phyloP scores from a whole-genome alignment of 2,329 filamentous ascomycete species.

The Aspergillus sp. region DNA sequence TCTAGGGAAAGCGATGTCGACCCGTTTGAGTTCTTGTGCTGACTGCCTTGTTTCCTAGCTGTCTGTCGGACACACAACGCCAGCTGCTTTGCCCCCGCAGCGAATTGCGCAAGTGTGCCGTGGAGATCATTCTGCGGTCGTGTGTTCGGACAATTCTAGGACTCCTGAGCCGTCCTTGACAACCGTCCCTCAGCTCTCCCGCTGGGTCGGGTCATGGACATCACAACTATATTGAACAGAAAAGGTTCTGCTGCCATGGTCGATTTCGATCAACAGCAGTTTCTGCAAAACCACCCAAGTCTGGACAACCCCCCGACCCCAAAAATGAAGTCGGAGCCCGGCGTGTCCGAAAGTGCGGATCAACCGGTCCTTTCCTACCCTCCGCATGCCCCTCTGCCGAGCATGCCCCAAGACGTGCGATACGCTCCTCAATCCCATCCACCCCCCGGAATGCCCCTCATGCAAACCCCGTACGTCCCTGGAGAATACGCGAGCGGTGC shows the following conservation, averaged over 20 bases:
- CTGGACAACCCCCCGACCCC: slow-evolving; percentile 44
- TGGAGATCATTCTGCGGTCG: slow-evolving; percentile 14
- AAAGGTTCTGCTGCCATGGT: slow-evolving; percentile 46
- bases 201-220: slow-evolving; percentile 48
- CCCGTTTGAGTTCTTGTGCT: background rate
- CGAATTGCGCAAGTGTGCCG: slow-evolving; percentile 3
- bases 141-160: slow-evolving; percentile 14
- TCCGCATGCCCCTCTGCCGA: slow-evolving; percentile 52
- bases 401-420: slow-evolving; percentile 51
- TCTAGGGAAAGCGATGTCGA: no score
- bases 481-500: slow-evolving; percentile 44
- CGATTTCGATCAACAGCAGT: slow-evolving; percentile 45
- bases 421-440: slow-evolving; percentile 54
- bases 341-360: slow-evolving; percentile 55
- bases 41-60: background rate
- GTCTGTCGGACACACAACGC: background rate
- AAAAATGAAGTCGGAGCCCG: slow-evolving; percentile 59
- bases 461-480: slow-evolving; percentile 55
- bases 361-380: slow-evolving; percentile 57
- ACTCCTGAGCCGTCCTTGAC: slow-evolving; percentile 29
- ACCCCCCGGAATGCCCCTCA: slow-evolving; percentile 51
- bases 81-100: background rate
- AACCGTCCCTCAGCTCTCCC: slow-evolving; percentile 25
- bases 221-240: slow-evolving; percentile 52
- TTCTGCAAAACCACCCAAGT: slow-evolving; percentile 37